Percentiles rank a stretch among this genome's conserved stretches.
Conservation (phyloP, 1,139 yeast genomes). For the Geotrichum aggregatum region DNA sequence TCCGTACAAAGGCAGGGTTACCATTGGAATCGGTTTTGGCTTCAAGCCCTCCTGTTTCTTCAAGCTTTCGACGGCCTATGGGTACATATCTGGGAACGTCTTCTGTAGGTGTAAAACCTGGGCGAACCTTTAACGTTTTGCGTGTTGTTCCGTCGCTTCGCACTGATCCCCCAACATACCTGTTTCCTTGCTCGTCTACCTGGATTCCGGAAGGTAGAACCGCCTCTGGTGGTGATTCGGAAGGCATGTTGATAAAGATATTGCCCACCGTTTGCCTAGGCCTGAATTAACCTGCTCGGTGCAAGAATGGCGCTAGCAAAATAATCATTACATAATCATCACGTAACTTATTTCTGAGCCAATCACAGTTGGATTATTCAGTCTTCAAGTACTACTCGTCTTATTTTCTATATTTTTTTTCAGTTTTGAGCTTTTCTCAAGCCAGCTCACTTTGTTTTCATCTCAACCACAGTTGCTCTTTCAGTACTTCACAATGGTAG, state of each 20-base stretch:
- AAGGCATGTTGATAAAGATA: not conserved
- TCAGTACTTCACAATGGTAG: slow-evolving; percentile 10
- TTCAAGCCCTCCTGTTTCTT: not conserved
- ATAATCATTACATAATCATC: not conserved
- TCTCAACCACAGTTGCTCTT: not conserved
- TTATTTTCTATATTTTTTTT: slow-evolving; percentile 2
- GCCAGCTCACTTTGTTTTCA: not conserved
- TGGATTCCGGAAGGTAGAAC: slow-evolving; percentile 17
- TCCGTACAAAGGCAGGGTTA: not conserved
- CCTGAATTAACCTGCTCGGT: not conserved
- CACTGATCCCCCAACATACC: slow-evolving; percentile 34
- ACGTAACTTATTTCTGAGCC: slow-evolving; percentile 3
- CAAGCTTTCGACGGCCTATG: slow-evolving; percentile 22
- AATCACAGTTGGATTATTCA: slow-evolving; percentile 14
- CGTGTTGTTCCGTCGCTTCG: slow-evolving; percentile 43
- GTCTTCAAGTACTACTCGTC: not conserved
- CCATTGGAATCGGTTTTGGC: not conserved
- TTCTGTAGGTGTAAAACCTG: slow-evolving; percentile 42
- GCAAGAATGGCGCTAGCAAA: not conserved
- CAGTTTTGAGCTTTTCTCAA: not conserved
- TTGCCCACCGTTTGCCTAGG: not conserved
- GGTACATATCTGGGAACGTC: slow-evolving; percentile 39
- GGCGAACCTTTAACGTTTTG: slow-evolving; percentile 37
- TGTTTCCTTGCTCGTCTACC: slow-evolving; percentile 27
- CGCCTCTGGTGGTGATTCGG: not conserved